These are phyloP conservation scores for Aureobasidium sp. DNA, from an alignment of 2,329 filamentous ascomycete species.

Conservation along the genomic window DNA sequence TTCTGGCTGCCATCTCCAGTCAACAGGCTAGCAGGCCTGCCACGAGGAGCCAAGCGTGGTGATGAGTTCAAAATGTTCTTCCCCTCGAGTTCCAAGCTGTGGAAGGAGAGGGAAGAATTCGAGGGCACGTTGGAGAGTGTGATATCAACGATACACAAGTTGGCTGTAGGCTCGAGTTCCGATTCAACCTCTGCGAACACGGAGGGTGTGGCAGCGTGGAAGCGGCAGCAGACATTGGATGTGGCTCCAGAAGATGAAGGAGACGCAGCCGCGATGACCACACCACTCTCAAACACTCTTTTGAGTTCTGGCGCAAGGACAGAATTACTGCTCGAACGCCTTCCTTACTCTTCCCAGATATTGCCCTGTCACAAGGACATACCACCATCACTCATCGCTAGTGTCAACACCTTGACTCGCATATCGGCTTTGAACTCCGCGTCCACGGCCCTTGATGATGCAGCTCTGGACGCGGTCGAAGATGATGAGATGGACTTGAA, in stretches of 20 bases:
- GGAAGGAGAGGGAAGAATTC: slow-evolving; percentile 75
- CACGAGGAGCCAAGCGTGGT: slow-evolving; percentile 21
- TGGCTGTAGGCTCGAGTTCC: not conserved
- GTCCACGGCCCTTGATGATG: slow-evolving; percentile 11
- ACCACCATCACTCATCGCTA: not conserved
- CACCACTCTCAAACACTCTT: not conserved
- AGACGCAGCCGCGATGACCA: not conserved
- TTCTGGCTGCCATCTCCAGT: slow-evolving; percentile 82
- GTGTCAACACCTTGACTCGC: slow-evolving; percentile 56
- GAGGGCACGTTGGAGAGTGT: slow-evolving; percentile 64
- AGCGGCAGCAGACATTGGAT: slow-evolving; percentile 8
- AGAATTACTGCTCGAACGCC: slow-evolving; percentile 72
- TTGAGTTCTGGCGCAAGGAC: slow-evolving; percentile 46
- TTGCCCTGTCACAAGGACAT: slow-evolving; percentile 46
- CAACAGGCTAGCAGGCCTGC: slow-evolving; percentile 44
- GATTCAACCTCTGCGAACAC: not conserved
- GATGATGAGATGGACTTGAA: slow-evolving; percentile 22
- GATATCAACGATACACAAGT: not conserved
- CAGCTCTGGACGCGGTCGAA: slow-evolving; percentile 19
- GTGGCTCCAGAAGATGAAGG: not conserved
- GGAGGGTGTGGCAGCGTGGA: slow-evolving; percentile 19
- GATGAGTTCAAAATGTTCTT: slow-evolving; percentile 89
- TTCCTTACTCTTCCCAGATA: slow-evolving; percentile 77
- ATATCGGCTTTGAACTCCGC: slow-evolving; percentile 28
- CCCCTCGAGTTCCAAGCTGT: slow-evolving; percentile 72